A percentile compares a stretch with the other conserved stretches of the same genome.
Conservation (phyloP, 768 basidiomycete species). For the Lactifluus subvellereus region DNA sequence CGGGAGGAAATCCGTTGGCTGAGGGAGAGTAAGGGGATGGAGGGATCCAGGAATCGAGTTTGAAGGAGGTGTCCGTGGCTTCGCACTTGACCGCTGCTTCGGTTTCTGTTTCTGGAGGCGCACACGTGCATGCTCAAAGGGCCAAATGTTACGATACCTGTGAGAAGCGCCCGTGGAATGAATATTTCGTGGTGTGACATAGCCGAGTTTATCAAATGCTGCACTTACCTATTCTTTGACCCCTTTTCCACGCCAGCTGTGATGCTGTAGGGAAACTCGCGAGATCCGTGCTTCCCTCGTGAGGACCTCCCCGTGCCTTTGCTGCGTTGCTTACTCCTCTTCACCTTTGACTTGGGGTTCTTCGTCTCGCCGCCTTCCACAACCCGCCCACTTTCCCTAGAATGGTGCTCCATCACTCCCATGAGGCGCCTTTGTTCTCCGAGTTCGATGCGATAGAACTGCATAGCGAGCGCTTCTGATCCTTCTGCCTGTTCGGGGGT, state of each 20-base stretch:
- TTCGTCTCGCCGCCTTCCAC: conserved; percentile 19
- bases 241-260: conserved; percentile 96
- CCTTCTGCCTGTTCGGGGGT: conserved; percentile 45
- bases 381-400: conserved; percentile 45
- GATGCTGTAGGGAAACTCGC: conserved; percentile 79
- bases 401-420: conserved; percentile 89
- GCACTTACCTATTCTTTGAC: conserved; percentile 75
- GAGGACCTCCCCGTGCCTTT: conserved; percentile 19
- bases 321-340: conserved; percentile 26
- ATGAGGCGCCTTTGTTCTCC: conserved; percentile 86
- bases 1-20: conserved; percentile 21
- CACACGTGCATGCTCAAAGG: conserved; percentile 92
- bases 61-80: conserved; percentile 1
- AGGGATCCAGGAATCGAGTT: conserved; percentile 12
- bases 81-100: conserved; percentile 5
- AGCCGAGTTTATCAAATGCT: neutral
- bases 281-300: conserved; percentile 19
- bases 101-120: conserved; percentile 39
- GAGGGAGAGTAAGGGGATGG: conserved; percentile 15
- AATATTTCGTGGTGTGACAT: neutral
- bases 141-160: conserved; percentile 96
- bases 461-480: conserved; percentile 77
- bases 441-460: conserved; percentile 90
- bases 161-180: neutral
- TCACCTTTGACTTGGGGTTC: conserved; percentile 19